Evolutionary conservation across 2,329 filamentous ascomycete species (phyloP), one percentile per base, ranked within the genome.

Genomic region (Apiospora arundinis): DNA sequence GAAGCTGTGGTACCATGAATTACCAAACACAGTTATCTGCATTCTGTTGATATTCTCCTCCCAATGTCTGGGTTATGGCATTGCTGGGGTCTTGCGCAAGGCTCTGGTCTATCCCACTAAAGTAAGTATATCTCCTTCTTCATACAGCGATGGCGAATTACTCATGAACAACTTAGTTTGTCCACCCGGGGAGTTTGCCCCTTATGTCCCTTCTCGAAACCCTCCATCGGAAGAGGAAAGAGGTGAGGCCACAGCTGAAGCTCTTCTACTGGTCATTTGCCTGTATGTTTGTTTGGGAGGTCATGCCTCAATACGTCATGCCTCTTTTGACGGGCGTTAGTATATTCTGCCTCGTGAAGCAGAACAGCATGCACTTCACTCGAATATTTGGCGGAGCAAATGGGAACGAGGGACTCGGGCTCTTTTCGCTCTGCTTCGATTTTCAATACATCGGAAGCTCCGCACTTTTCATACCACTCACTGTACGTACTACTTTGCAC

Each of bases 41-140:
- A 82, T 87, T 68, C 83, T 88, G 73, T 74, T 86, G 44, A 79
- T 82, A 0, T 74, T 88, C 11, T 85, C 86, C 0, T 86, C 85
- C 2, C 85, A 87, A 67, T 77, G 85, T 12, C 79, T 87, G 23
- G 86, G 86, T 0, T 88, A 85, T 52, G 86, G 85, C 42, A 76
- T 88, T 56, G 83, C 84, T 5, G 86, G 86, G 16, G 71, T 87
- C 28, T 76, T 88, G 74, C 81, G 86, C 16, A 79, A 81, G 25
- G 79, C 83, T 4, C 75, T 87, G 12, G 80, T 88, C 0, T 84
- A 84, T 72, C 85, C 86, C 0, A 85, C 84, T 21, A 84, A 84
- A 71, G 85, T 88, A 78, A 74, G 67, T 85, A 4, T 8, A 14
- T 4, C 32, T 16, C 32, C 9, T 63, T 40, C 32, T 63, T 23